A percentile compares a stretch with the other conserved stretches of the same genome.
phyloP scores from a whole-genome alignment of 306 rosid genomes.

The Lablab purpureus region DNA sequence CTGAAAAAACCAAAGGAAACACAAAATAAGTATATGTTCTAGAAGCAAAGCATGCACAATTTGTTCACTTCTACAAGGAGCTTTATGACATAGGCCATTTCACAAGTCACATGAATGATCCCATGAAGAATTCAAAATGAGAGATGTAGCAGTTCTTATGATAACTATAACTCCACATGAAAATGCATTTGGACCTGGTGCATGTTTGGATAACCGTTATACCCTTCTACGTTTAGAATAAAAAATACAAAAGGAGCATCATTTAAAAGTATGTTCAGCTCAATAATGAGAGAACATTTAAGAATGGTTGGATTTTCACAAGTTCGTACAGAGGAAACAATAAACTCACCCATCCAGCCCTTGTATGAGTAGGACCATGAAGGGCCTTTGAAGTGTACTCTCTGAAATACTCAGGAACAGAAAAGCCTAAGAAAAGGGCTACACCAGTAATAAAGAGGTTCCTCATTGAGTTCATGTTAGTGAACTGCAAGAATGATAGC shows the following conservation, averaged over 20 bases:
- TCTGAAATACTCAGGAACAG: constrained; percentile 90
- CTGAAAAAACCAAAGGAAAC: constrained; percentile 57
- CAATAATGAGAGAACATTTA: neutral
- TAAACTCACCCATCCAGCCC: constrained; percentile 94
- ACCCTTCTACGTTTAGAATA: neutral
- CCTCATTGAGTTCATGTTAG: constrained; percentile 98
- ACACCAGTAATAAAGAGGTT: constrained; percentile 91
- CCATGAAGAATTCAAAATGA: neutral
- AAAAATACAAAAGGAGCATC: too few relatives aligned
- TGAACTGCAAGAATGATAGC: constrained; percentile 96
- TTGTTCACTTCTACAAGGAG: neutral
- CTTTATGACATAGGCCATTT: neutral
- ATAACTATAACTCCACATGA: too few relatives aligned
- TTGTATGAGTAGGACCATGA: constrained; percentile 92
- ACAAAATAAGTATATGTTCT: constrained; percentile 3
- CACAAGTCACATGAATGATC: neutral
- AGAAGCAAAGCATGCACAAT: constrained; percentile 28
- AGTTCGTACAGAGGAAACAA: constrained; percentile 29
- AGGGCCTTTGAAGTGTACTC: constrained; percentile 84
- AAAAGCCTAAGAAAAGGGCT: constrained; percentile 87
- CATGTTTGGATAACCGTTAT: neutral
- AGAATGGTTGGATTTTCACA: neutral
- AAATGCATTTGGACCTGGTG: neutral
- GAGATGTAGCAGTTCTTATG: too few relatives aligned
- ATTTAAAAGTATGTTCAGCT: neutral